Percentiles rank a stretch among this genome's conserved stretches.
Evolutionary conservation across 2,329 filamentous ascomycete genomes (phyloP).

Genomic region (Blastomyces gilchristii): DNA sequence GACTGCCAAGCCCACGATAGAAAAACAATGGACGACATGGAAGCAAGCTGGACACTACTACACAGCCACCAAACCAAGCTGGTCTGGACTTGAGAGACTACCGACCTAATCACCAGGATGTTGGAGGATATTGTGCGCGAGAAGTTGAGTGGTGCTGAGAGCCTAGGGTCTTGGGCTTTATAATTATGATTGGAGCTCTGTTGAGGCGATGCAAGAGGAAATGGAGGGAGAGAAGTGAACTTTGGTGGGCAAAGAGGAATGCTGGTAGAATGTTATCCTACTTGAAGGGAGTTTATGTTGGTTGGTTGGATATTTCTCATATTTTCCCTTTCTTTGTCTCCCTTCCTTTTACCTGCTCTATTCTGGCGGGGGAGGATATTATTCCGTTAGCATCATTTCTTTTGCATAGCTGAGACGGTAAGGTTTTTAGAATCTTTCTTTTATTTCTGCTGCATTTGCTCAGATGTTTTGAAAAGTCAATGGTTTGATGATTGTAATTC

Average conservation of each 20-base stretch:
- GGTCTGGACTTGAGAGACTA: constrained; percentile 64
- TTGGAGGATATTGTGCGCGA: constrained; percentile 49
- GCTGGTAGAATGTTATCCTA: neutral
- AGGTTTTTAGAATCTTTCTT: neutral
- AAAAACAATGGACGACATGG: constrained; percentile 42
- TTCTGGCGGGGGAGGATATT: neutral
- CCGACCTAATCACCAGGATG: constrained; percentile 51
- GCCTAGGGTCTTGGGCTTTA: constrained; percentile 68
- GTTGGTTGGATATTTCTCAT: neutral
- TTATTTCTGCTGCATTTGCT: neutral
- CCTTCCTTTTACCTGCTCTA: neutral
- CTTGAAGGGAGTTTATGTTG: neutral
- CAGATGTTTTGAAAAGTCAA: neutral
- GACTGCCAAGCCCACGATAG: constrained; percentile 33
- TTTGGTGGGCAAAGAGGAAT: neutral
- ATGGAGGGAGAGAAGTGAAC: neutral
- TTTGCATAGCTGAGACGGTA: neutral
- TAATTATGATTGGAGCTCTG: constrained; percentile 34
- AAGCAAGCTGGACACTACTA: constrained; percentile 56
- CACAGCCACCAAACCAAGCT: constrained; percentile 46
- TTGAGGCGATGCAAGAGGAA: constrained; percentile 30
- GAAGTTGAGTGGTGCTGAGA: constrained; percentile 58
- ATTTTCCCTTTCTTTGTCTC: neutral
- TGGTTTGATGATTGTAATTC: neutral
- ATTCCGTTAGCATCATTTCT: neutral